Conservation (phyloP, 2,329 filamentous ascomycete genomes). For the Tolypocladium endophyticum region DNA sequence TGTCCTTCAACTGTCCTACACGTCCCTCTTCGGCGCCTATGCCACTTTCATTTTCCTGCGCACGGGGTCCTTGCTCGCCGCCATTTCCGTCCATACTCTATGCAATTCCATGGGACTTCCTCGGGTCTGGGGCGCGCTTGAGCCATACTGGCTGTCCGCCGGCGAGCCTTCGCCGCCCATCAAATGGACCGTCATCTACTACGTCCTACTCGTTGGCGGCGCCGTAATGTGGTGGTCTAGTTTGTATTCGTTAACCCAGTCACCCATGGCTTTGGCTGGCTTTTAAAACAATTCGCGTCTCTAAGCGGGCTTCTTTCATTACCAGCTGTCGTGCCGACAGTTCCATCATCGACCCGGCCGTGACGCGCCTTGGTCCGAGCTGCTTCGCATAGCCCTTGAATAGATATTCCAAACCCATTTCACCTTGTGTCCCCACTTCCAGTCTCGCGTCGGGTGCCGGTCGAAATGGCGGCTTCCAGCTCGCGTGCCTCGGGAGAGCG, state of each 20-base stretch:
- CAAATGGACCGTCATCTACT: slow-evolving; percentile 70
- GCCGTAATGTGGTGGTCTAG: slow-evolving; percentile 59
- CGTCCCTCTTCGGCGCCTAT: slow-evolving; percentile 86
- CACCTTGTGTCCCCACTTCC: neutral
- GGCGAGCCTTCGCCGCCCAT: slow-evolving; percentile 12
- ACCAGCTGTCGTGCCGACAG: neutral
- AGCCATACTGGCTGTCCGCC: slow-evolving; percentile 32
- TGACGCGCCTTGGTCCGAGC: neutral
- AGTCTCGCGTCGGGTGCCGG: neutral
- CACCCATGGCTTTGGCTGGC: slow-evolving; percentile 16
- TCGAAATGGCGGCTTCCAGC: neutral
- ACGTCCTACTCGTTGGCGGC: slow-evolving; percentile 62
- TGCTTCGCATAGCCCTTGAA: neutral
- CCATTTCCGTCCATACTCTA: slow-evolving; percentile 70
- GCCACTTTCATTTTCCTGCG: slow-evolving; percentile 82
- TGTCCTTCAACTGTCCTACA: slow-evolving; percentile 78
- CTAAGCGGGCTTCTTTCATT: neutral
- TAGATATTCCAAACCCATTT: neutral
- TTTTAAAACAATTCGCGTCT: slow-evolving; percentile 9
- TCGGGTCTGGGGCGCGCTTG: slow-evolving; percentile 70
- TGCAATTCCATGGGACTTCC: slow-evolving; percentile 92
- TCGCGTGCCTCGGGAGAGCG: neutral
- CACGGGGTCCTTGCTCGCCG: slow-evolving; percentile 69
- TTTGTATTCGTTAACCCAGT: slow-evolving; percentile 62
- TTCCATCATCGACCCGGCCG: neutral